A percentile compares a stretch with the other conserved stretches of the same genome.
These are phyloP conservation scores for Aristolochia fimbriata DNA, from an alignment of 164 flowering plant genomes.

Conservation along the genomic window DNA sequence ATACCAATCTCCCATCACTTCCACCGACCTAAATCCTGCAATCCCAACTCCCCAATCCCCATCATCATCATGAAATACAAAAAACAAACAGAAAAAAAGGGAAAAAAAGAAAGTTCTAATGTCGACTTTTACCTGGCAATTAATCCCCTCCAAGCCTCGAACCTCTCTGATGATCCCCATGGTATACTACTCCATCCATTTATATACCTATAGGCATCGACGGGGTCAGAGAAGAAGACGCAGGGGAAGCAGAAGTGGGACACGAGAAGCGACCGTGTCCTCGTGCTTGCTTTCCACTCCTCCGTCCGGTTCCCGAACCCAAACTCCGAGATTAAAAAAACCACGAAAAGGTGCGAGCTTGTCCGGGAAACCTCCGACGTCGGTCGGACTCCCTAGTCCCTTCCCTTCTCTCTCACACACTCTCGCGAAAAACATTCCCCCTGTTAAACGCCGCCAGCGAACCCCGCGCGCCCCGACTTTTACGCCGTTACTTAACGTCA, in stretches of 20 bases:
- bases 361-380: background rate
- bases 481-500: no score
- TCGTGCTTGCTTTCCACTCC: background rate
- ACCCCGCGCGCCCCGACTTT: no score
- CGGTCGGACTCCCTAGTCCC: background rate
- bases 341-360: background rate
- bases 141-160: background rate
- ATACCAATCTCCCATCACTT: background rate
- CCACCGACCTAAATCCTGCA: background rate
- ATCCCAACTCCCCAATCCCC: background rate
- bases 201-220: no score
- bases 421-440: background rate
- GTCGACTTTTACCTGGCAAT: background rate
- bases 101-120: no score
- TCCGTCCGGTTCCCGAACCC: background rate
- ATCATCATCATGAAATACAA: background rate
- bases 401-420: background rate
- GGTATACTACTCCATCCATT: no score
- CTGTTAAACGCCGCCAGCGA: background rate
- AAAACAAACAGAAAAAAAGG: background rate
- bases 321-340: background rate
- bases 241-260: background rate
- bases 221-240: no score
- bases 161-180: no score
- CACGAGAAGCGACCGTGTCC: slow-evolving; percentile 1